These are phyloP conservation scores for Microdochium nivale DNA, from an alignment of 2,329 filamentous ascomycete species.

Conservation along the genomic window DNA sequence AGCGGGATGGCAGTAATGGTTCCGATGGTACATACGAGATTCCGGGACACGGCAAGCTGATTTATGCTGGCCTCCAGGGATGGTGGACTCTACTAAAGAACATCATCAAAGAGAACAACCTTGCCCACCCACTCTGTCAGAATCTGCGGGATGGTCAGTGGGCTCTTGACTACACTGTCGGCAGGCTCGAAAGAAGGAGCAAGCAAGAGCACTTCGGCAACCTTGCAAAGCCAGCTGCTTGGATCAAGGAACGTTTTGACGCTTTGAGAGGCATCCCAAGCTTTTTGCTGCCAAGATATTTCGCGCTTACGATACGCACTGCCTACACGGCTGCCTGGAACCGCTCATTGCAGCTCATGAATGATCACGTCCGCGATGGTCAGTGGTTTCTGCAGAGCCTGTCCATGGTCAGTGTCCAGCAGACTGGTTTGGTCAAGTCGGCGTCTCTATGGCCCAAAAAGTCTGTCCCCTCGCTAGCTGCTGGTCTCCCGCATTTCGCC, in stretches of 20 bases:
- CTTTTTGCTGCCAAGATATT: constrained; percentile 88
- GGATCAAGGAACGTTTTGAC: constrained; percentile 79
- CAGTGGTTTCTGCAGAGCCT: constrained; percentile 86
- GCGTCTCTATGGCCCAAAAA: constrained; percentile 85
- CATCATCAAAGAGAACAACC: constrained; percentile 80
- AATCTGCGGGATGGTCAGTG: constrained; percentile 87
- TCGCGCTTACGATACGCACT: constrained; percentile 79
- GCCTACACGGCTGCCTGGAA: constrained; percentile 80
- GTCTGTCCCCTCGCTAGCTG: constrained; percentile 77
- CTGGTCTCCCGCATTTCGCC: constrained; percentile 88
- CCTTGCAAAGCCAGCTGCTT: constrained; percentile 59
- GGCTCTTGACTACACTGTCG: constrained; percentile 82
- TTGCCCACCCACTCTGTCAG: constrained; percentile 88
- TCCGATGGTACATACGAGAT: constrained; percentile 84
- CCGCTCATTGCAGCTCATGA: constrained; percentile 70
- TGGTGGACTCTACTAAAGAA: constrained; percentile 92
- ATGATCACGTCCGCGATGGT: constrained; percentile 64
- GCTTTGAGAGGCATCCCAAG: constrained; percentile 77
- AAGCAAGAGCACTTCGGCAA: constrained; percentile 51
- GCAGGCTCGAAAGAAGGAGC: constrained; percentile 66
- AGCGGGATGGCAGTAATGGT: constrained; percentile 66
- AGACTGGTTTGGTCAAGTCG: constrained; percentile 81
- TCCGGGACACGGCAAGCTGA: constrained; percentile 72
- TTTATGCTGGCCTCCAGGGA: constrained; percentile 95
- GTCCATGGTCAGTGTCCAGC: constrained; percentile 84